Evolutionary conservation across 768 basidiomycete genomes (phyloP).

Genomic region (Rossbeevera mucosa): DNA sequence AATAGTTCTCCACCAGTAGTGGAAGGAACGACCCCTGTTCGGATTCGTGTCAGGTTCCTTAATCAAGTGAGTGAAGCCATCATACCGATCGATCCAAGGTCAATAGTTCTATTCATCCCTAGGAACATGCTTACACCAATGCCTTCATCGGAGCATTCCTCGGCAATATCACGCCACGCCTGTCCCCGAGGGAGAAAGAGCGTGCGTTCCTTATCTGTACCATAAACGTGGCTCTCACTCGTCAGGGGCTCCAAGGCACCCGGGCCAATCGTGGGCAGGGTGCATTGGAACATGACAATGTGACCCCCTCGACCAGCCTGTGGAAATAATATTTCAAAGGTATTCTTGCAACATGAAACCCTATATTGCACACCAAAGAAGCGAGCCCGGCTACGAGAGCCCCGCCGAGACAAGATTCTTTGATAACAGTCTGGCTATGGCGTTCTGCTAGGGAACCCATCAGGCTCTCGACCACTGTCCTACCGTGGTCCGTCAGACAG

Average conservation of each 20-base stretch:
- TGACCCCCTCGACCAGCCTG: conserved; percentile 75
- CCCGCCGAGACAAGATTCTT: conserved; percentile 72
- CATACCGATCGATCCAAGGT: conserved; percentile 81
- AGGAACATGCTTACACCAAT: conserved; percentile 89
- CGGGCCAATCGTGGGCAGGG: conserved; percentile 64
- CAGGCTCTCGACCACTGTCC: conserved; percentile 60
- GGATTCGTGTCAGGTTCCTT: conserved; percentile 3
- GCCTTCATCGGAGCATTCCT: conserved; percentile 85
- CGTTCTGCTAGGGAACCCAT: conserved; percentile 61
- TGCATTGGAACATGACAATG: conserved; percentile 64
- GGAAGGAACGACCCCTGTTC: conserved; percentile 56
- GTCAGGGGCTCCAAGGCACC: conserved; percentile 59
- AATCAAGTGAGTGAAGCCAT: conserved; percentile 4
- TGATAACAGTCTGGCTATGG: conserved; percentile 44
- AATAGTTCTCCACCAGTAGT: conserved; percentile 87
- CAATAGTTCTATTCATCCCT: conserved; percentile 73
- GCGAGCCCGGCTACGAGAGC: conserved; percentile 68
- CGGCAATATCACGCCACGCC: conserved; percentile 77
- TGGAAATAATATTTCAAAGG: conserved; percentile 9
- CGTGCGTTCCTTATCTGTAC: conserved; percentile 80
- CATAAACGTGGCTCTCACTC: conserved; percentile 64
- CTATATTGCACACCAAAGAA: conserved; percentile 50
- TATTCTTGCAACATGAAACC: conserved; percentile 11
- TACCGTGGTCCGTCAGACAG: conserved; percentile 28
- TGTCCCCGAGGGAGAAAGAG: conserved; percentile 77